Conservation (phyloP, 1,139 yeast genomes). For the Geotrichum phurueaensis region DNA sequence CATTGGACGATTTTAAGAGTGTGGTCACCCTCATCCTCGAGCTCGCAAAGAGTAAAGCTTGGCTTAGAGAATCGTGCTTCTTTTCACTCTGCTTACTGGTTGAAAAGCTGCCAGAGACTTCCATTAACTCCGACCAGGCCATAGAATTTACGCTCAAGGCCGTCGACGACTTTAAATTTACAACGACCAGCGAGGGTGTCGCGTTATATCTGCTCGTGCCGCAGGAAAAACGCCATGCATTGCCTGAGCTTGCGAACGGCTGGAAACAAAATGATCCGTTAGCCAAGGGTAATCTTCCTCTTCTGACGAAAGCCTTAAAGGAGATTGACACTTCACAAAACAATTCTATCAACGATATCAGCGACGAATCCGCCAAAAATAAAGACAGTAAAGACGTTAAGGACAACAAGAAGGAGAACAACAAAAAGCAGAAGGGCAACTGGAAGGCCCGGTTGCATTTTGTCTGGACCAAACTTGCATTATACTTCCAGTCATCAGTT, state of each 20-base stretch:
- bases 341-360: slow-evolving; percentile 31
- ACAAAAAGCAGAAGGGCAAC: slow-evolving; percentile 49
- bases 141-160: slow-evolving; percentile 37
- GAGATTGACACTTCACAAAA: slow-evolving; percentile 44
- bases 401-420: slow-evolving; percentile 19
- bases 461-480: slow-evolving; percentile 66
- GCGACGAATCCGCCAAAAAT: slow-evolving; percentile 24
- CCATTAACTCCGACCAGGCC: slow-evolving; percentile 29
- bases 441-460: slow-evolving; percentile 81
- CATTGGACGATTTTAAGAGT: slow-evolving; percentile 31
- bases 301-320: slow-evolving; percentile 59
- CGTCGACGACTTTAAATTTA: slow-evolving; percentile 50
- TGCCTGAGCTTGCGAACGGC: slow-evolving; percentile 32
- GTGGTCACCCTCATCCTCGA: slow-evolving; percentile 49
- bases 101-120: slow-evolving; percentile 28
- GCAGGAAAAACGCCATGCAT: slow-evolving; percentile 31
- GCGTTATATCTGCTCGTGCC: slow-evolving; percentile 59
- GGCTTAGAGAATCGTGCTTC: slow-evolving; percentile 82
- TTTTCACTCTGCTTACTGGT: slow-evolving; percentile 60
- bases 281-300: slow-evolving; percentile 55
- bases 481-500: slow-evolving; percentile 1
- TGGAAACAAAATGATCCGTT: slow-evolving; percentile 79
- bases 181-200: slow-evolving; percentile 72
- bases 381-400: slow-evolving; percentile 23
- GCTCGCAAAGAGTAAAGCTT: slow-evolving; percentile 60